Evolutionary conservation across 2,329 filamentous ascomycete genomes (phyloP), one percentile per base, ranked within the genome.

Genomic region (Talaromyces sp.): DNA sequence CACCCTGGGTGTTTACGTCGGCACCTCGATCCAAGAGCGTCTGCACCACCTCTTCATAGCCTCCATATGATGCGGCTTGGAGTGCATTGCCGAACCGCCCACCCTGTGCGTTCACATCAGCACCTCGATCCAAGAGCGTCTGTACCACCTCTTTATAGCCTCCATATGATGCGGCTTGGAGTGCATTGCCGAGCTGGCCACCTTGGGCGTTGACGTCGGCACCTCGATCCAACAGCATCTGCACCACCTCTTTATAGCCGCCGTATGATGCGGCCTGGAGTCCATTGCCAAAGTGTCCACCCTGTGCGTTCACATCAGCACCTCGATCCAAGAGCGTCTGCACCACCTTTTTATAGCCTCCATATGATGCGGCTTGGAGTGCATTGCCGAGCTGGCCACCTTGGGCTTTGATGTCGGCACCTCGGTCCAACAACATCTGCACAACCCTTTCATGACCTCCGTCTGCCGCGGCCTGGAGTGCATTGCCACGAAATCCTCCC

Each of bases 401-500:
- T 14, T 40, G 22, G 32, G 40, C 19, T 14, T 51, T 52, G 13
- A 54, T 14, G 10, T 52, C 41, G 9, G 54, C 50, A n/a, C 50
- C 30, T n/a, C 6, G 13, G 19, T 52, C 49, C n/a, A 56, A 14
- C 2, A 55, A 11, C 7, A 36, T 41, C 16, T 47, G 40, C 2
- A 47, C 49, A 0, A 52, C 0, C 8, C 27, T 29, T 13, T 45
- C 7, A 9, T 49, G 3, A 11, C 42, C 54, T 11, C 3, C 1
- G 0, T 0, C 3, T 19, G 50, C 8, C 11, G 51, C 50, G 9
- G 44, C 51, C 16, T 49, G 47, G 32, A 53, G 47, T 9, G 50
- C 39, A 30, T 24, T 51, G 7, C 30, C 24, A 45, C 2, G 35
- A 3, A 3, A 0, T 10, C 27, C 43, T 2, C 36, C 29, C 17